Evolutionary conservation across 2,329 filamentous ascomycete genomes (phyloP).

Genomic region (Lachnellula suecica): DNA sequence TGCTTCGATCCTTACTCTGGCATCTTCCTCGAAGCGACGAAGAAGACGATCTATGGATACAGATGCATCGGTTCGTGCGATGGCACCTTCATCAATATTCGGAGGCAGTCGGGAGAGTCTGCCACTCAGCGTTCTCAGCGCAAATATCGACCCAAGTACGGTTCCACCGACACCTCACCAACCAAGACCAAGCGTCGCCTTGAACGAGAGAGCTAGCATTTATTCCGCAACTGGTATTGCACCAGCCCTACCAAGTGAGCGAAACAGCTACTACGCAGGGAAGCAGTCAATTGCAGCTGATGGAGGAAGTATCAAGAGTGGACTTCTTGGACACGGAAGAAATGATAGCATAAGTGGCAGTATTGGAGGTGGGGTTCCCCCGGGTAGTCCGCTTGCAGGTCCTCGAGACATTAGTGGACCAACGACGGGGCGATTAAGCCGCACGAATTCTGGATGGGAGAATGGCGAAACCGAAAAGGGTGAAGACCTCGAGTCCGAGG

Average conservation of each 20-base stretch:
- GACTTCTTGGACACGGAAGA: constrained; percentile 71
- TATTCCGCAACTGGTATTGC: constrained; percentile 74
- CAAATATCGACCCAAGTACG: constrained; percentile 58
- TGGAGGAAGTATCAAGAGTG: constrained; percentile 76
- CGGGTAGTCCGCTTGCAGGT: constrained; percentile 61
- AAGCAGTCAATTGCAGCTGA: constrained; percentile 54
- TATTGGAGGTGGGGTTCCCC: constrained; percentile 55
- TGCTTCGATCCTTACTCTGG: constrained; percentile 80
- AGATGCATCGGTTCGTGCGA: constrained; percentile 78
- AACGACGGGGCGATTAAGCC: constrained; percentile 26
- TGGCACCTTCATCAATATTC: constrained; percentile 81
- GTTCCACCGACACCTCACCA: constrained; percentile 54
- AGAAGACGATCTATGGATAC: constrained; percentile 81
- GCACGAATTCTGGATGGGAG: constrained; percentile 30
- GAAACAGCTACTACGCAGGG: constrained; percentile 78
- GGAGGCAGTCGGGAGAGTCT: constrained; percentile 79
- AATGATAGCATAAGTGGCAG: constrained; percentile 82
- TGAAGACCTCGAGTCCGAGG: constrained; percentile 12
- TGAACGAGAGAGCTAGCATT: constrained; percentile 70
- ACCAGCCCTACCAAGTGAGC: constrained; percentile 68
- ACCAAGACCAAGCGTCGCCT: constrained; percentile 40
- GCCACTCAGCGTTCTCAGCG: constrained; percentile 74
- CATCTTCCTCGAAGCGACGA: constrained; percentile 76
- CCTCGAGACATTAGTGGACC: constrained; percentile 41
- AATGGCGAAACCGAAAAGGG: constrained; percentile 20